Evolutionary conservation across 2,329 filamentous ascomycete genomes (phyloP), one percentile per base, ranked within the genome.

Genomic region (Aplosporella prunicola): DNA sequence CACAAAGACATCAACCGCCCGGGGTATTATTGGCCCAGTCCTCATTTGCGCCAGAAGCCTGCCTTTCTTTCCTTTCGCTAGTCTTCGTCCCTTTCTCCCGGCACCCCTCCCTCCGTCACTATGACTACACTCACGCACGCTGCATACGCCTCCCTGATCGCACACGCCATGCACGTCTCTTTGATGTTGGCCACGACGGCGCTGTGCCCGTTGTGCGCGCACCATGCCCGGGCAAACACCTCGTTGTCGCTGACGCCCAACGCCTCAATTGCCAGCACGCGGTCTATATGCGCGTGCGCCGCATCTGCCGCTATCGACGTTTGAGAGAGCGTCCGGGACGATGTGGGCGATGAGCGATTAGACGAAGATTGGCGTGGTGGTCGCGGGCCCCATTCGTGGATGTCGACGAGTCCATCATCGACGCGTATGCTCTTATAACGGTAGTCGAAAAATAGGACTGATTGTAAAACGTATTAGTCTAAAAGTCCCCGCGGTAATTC

Each of bases 191-290:
- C 80, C 41, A 85, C 72, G 13, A 87, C 62, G 1, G 82, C 81
- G 51, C 72, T 78, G 48, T 84, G 59, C 2, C 82, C 82, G 73
- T 80, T 83, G 49, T 84, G 78, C 39, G 79, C 73, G 54, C 81
- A 86, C 82, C 82, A 87, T 5, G 82, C 80, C 44, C 82, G 66
- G 1, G 78, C 81, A 48, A 87, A 69, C 4, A 85, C 81, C 57
- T 86, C 82, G 47, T 86, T 85, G 56, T 86, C 82, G 32, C 67
- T 66, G 15, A 81, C 79, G 1, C 82, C 82, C 53, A 82, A 78
- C 0, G 80, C 78, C 59, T 86, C 79, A 10, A 86, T 69, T 4
- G 80, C 77, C 7, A 87, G 63, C 3, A 87, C 80, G 47, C 73
- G 72, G 46, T 81, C 79, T 17, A 74, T 49, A 22, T 57, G 53